These are phyloP conservation scores for Rugonectria rugulosa DNA, from an alignment of 2,329 filamentous ascomycete species.

Conservation along the genomic window DNA sequence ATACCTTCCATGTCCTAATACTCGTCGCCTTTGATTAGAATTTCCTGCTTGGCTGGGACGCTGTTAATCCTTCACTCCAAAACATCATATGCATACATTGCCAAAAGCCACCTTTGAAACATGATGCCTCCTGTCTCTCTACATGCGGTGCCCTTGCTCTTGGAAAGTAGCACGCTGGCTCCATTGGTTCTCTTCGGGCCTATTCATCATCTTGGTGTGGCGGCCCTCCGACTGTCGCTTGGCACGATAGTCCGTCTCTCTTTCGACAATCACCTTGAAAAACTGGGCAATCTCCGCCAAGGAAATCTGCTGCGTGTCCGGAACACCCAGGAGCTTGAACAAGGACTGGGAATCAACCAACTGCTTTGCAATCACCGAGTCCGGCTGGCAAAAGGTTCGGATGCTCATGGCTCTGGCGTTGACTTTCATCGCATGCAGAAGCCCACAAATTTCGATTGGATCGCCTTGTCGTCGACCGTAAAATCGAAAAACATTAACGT, in stretches of 20 bases:
- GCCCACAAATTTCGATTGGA: constrained; percentile 52
- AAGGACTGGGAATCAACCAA: constrained; percentile 61
- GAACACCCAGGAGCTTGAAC: constrained; percentile 57
- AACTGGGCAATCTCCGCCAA: constrained; percentile 61
- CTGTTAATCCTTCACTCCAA: not conserved
- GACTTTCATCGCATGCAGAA: constrained; percentile 60
- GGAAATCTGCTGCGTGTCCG: constrained; percentile 52
- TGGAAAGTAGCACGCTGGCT: not conserved
- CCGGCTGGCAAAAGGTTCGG: constrained; percentile 65
- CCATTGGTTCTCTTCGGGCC: constrained; percentile 18
- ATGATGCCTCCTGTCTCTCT: no score
- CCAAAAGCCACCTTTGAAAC: no score
- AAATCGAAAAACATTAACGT: constrained; percentile 62
- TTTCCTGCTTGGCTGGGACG: no score
- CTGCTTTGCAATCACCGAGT: constrained; percentile 65
- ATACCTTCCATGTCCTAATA: no score
- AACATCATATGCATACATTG: no score
- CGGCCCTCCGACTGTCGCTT: constrained; percentile 32
- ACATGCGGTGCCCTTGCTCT: not conserved
- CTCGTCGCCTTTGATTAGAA: no score
- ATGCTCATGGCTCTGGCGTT: constrained; percentile 62
- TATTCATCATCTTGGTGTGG: constrained; percentile 15
- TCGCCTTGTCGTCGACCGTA: constrained; percentile 56
- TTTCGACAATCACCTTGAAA: constrained; percentile 61
- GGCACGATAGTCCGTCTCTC: constrained; percentile 47